Evolutionary conservation across 371 early-diverging fungal genomes (phyloP), one percentile per base, ranked within the genome.

Genomic region (Cokeromyces recurvatus): DNA sequence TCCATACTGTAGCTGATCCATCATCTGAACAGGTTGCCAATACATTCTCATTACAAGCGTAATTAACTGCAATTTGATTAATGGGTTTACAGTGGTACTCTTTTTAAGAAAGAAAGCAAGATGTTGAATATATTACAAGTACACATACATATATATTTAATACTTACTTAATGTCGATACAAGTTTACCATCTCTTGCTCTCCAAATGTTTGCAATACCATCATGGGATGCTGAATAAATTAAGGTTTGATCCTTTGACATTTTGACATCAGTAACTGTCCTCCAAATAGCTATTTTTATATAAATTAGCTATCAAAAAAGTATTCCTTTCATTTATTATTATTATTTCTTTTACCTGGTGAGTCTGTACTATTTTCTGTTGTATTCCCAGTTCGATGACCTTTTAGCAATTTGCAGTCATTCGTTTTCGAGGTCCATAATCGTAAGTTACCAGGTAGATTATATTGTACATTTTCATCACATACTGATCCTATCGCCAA

Each of bases 371-470:
- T 11, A 9, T n/a, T n/a, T 34, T n/a, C n/a, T 11, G 38, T 17
- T 32, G 48, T 57, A n/a, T 48, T 42, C 2, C 25, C 6, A 8
- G 57, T 55, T 21, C 51, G 45, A 44, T 72, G 72, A 1, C 62
- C 66, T 20, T 32, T 41, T 10, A 72, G 22, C 14, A 47, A 41
- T 15, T 24, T 24, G 0, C 52, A 34, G 0, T 29, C 24, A 2
- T 59, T 45, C 25, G 43, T 50, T 0, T 54, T 34, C 0, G 54
- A 50, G 19, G 48, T 39, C 68, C 68, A 72, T 36, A 66, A 12
- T 17, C 72, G 41, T 15, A 72, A 35, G 36, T 72, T 72, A 0
- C 72, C 72, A 31, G 66, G 66, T 41, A 63, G 42, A 35, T 72
- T 72, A 29, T 68, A 72, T 20, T 62, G 64, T 2, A 55, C 32